Evolutionary conservation across 2,329 filamentous ascomycete species (phyloP).

Genomic region (Ascochyta fabae): DNA sequence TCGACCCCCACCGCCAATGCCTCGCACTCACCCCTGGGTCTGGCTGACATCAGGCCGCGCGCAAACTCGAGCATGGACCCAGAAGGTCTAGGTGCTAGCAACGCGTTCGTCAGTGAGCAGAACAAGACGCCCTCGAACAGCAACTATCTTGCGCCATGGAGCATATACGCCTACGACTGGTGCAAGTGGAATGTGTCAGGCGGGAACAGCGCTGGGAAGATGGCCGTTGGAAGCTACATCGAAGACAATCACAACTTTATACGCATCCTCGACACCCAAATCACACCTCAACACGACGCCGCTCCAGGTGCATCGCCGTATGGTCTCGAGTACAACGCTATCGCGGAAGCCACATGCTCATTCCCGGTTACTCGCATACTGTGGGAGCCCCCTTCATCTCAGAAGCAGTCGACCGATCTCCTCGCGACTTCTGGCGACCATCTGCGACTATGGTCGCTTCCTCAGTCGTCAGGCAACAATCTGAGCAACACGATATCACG

Average conservation of each 20-base stretch:
- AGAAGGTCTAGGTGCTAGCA: conserved; percentile 64
- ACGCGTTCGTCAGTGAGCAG: conserved; percentile 67
- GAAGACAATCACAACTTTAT: conserved; percentile 99
- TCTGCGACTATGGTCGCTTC: conserved; percentile 90
- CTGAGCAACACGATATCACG: conserved; percentile 74
- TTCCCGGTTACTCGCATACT: conserved; percentile 95
- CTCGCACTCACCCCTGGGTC: conserved; percentile 86
- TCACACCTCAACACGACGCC: conserved; percentile 71
- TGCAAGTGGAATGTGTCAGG: conserved; percentile 92
- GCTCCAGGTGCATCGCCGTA: conserved; percentile 74
- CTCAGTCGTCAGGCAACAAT: conserved; percentile 57
- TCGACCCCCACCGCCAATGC: conserved; percentile 62
- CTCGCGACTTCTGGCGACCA: conserved; percentile 96
- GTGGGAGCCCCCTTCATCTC: conserved; percentile 93
- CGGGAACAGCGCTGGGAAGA: conserved; percentile 78
- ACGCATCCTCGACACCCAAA: conserved; percentile 92
- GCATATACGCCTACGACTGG: conserved; percentile 97
- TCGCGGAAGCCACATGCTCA: conserved; percentile 95
- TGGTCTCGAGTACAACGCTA: conserved; percentile 86
- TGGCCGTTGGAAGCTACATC: conserved; percentile 93
- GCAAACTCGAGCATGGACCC: conserved; percentile 83
- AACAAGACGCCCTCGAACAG: conserved; percentile 75
- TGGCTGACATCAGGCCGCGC: conserved; percentile 88
- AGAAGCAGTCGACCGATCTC: conserved; percentile 94
- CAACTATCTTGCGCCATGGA: conserved; percentile 94